Conservation (phyloP, 1,139 yeast genomes). For the Meyerozyma smithsonii region DNA sequence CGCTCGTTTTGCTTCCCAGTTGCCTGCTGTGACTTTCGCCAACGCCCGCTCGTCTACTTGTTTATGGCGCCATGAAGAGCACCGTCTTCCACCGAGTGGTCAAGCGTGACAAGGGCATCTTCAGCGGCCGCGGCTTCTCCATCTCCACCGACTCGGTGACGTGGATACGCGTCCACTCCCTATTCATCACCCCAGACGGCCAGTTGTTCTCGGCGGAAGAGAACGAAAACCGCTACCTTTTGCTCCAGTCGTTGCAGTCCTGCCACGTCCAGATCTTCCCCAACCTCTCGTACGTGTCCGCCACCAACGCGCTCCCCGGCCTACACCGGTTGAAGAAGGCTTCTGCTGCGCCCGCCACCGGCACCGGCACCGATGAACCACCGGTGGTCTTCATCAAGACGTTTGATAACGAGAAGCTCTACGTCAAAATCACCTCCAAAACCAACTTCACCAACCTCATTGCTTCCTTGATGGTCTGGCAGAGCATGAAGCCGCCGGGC, state of each 20-base stretch:
- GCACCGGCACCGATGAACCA: slow-evolving; percentile 20
- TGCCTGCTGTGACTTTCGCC: no score
- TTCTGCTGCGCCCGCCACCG: not conserved
- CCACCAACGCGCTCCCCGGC: not conserved
- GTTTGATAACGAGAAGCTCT: slow-evolving; percentile 42
- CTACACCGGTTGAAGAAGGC: not conserved
- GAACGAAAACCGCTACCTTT: slow-evolving; percentile 27
- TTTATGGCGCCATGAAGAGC: not conserved
- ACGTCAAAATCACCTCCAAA: slow-evolving; percentile 40
- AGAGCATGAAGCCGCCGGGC: slow-evolving; percentile 53
- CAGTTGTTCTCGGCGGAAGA: slow-evolving; percentile 34
- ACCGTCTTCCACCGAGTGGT: slow-evolving; percentile 24
- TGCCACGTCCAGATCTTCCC: slow-evolving; percentile 39
- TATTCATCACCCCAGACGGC: slow-evolving; percentile 36
- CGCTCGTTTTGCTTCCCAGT: no score
- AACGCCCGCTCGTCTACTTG: no score
- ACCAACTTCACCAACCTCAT: slow-evolving; percentile 45
- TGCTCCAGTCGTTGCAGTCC: slow-evolving; percentile 36
- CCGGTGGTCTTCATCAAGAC: slow-evolving; percentile 47
- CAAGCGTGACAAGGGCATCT: slow-evolving; percentile 32
- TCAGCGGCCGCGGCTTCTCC: slow-evolving; percentile 31
- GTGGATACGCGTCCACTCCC: slow-evolving; percentile 32
- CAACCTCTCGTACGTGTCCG: slow-evolving; percentile 12
- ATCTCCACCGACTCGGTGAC: slow-evolving; percentile 36
- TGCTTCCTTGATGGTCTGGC: slow-evolving; percentile 60